phyloP scores from a whole-genome alignment of 306 rosid genomes.

The Leucaena leucocephala region DNA sequence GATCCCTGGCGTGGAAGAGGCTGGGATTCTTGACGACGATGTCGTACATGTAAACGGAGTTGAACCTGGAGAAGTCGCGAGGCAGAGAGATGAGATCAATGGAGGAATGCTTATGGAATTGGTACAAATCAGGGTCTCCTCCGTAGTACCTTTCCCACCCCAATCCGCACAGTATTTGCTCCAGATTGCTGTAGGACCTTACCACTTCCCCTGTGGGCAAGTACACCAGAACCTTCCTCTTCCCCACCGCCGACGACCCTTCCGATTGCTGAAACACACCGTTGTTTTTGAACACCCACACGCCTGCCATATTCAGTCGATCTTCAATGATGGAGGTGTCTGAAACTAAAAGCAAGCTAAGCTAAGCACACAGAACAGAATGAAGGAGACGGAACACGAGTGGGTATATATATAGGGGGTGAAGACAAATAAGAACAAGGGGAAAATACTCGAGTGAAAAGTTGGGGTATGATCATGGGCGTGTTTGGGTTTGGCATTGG shows the following conservation, averaged over 20 bases:
- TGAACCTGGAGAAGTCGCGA: constrained; percentile 59
- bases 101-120: constrained; percentile 72
- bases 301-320: constrained; percentile 54
- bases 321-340: no score
- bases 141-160: constrained; percentile 89
- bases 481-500: constrained; percentile 30
- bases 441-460: constrained; percentile 35
- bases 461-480: no score
- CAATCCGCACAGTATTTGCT: constrained; percentile 52
- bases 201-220: constrained; percentile 61
- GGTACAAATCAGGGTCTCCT: constrained; percentile 58
- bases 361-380: no score
- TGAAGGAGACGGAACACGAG: background rate
- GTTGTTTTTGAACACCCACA: constrained; percentile 66
- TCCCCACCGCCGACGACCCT: constrained; percentile 33
- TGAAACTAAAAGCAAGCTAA: background rate
- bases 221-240: constrained; percentile 53
- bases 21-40: constrained; percentile 71
- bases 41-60: constrained; percentile 73
- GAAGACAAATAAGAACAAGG: constrained; percentile 38
- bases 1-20: constrained; percentile 68
- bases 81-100: constrained; percentile 80
- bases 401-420: constrained; percentile 28
- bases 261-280: constrained; percentile 55
- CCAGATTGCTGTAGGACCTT: constrained; percentile 51